Conservation (phyloP, 2,329 filamentous ascomycete species). For the Eurotiales sp. region DNA sequence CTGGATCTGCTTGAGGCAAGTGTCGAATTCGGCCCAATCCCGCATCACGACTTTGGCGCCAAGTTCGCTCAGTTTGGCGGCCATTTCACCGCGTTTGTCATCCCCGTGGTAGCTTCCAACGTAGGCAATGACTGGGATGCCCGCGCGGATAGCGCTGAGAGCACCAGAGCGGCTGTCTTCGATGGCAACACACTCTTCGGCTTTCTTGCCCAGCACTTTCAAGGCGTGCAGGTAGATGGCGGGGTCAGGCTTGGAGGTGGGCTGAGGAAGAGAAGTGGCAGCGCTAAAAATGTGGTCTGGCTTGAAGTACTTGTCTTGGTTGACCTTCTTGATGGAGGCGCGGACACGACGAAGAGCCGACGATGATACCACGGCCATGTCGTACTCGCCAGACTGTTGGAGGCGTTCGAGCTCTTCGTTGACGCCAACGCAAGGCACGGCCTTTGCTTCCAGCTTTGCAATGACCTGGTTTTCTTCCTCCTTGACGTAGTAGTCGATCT, state of each 20-base stretch:
- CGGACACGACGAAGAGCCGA: slow-evolving; percentile 73
- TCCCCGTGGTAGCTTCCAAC: slow-evolving; percentile 68
- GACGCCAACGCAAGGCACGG: slow-evolving; percentile 66
- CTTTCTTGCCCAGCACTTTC: slow-evolving; percentile 66
- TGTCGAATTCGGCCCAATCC: slow-evolving; percentile 45
- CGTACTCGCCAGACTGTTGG: slow-evolving; percentile 59
- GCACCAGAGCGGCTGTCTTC: slow-evolving; percentile 88
- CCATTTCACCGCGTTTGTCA: slow-evolving; percentile 63
- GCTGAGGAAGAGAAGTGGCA: slow-evolving; percentile 69
- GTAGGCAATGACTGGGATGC: slow-evolving; percentile 79
- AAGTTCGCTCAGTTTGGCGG: slow-evolving; percentile 55
- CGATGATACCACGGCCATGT: slow-evolving; percentile 74
- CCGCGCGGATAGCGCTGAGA: slow-evolving; percentile 69
- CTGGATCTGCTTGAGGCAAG: slow-evolving; percentile 43
- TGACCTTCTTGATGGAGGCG: slow-evolving; percentile 74
- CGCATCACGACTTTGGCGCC: slow-evolving; percentile 61
- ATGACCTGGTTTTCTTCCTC: slow-evolving; percentile 82
- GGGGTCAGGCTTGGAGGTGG: slow-evolving; percentile 88
- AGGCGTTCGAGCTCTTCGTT: slow-evolving; percentile 66
- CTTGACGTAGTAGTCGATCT: slow-evolving; percentile 70
- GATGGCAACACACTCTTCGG: slow-evolving; percentile 71
- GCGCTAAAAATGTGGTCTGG: slow-evolving; percentile 74
- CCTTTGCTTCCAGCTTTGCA: slow-evolving; percentile 66
- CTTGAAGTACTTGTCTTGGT: slow-evolving; percentile 76
- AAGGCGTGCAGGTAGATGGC: slow-evolving; percentile 80